Base-by-base conservation (phyloP, 179 eudicot species). In the Beta macrorhiza region DNA sequence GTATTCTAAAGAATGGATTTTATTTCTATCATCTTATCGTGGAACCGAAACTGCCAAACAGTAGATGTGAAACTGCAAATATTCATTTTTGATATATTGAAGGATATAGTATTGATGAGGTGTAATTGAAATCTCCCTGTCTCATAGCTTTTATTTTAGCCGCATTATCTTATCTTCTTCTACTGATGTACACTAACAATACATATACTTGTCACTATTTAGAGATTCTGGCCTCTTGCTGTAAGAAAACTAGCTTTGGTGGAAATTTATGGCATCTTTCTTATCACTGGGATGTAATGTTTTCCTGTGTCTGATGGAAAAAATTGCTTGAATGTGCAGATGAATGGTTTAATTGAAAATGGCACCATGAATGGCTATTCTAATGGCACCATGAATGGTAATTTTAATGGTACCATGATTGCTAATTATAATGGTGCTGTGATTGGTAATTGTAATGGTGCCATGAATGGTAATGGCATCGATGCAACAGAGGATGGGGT, bases 321-420 rank as follows among this genome's bases (percentile, higher is more conserved):
- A 44, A 22, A 37, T 29, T n/a, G 14, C 20, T 67, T 70, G 79
- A 74, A 74, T 79, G 29, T 85, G 85, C 81, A 85, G 87, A 85
- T 85, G 87, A 72, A 72, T 72, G 85, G 63, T 56, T n/a, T 79
- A 12, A 45, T 76, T 15, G 85, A 82, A 56, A 76, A 76, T 11
- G 58, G 25, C 19, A 44, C 45, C 5, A 15, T 82, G 68, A 75
- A 80, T 58, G 53, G 59, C 51, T 65, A 80, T 79, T 67, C 78
- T 59, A 77, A 74, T 79, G 88, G 55, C 14, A 45, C 45, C 25
- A 70, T 47, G 14, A 45, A 44, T 70, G 74, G 55, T 45, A 19
- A 58, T 58, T 16, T 14, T 58, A 72, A 72, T 19, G 62, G 45
- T 5, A 42, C 19, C 8, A 20, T 74, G 67, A 74, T 80, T 62